Base-by-base conservation (phyloP, 441 rosid genomes). In the Dalechampia spathulata region DNA sequence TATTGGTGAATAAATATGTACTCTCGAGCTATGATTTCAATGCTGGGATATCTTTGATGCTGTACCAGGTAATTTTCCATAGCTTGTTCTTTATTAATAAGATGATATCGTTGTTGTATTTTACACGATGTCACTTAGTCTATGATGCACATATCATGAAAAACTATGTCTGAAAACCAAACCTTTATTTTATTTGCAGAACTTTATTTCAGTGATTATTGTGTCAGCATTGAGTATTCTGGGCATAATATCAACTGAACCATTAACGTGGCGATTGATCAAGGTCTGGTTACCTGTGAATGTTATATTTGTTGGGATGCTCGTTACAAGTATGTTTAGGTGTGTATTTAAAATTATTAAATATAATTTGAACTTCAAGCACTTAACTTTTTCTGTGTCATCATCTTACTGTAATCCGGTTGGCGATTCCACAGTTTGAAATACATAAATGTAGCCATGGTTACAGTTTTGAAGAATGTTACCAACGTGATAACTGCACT, bases 301-400 rank as follows among this genome's bases (percentile, higher is more conserved):
- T 62, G 75, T 81, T 60, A 85, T 94, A 65, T 94, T 94, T 71
- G 99, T 94, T 52, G 95, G 99, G 50, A 94, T 94, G 99, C 99
- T 94, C 36, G 48, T 94, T 67, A 90, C 99, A 55, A 90, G 99
- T 79, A 87, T 94, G 99, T 94, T 90, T 74, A 90, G 99, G 99
- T 93, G 82, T 44, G 78, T 45, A 32, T 45, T 45, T 21, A 22
- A 47, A 43, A 21, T 3, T 28, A 44, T 44, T 21, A 20, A 11
- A 5, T 19, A 34, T 5, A 4, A 12, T 2, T 6, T 12, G 13
- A 54, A 5, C 27, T 27, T 11, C 17, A 17, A 19, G 27, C 17
- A 5, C n/a, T 27, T 28, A 5, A 17, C 37, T 46, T 47, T 46
- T 52, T 43, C 57, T 45, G 23, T 16, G 59, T 26, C 47, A 2